Conservation (phyloP, 2,329 filamentous ascomycete genomes). For the Aotearoamyces nothofagi region DNA sequence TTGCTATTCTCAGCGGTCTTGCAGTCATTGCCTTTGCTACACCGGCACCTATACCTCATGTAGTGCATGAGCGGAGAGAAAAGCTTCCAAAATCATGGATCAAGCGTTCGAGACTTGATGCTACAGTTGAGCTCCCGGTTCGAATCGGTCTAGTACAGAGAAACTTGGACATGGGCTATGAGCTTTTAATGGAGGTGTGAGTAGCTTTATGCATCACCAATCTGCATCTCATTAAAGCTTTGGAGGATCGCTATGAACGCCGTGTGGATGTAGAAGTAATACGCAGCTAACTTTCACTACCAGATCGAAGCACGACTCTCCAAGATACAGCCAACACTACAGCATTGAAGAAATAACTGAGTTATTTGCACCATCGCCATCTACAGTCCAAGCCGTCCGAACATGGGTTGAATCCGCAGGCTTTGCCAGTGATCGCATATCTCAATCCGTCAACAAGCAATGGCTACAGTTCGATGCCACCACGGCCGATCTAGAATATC, state of each 20-base stretch:
- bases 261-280: no score
- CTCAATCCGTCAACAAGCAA: slow-evolving; percentile 22
- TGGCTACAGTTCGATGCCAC: slow-evolving; percentile 20
- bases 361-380: slow-evolving; percentile 25
- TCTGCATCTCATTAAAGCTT: no score
- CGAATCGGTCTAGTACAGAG: slow-evolving; percentile 28
- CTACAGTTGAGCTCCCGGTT: slow-evolving; percentile 10
- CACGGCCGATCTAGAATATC: slow-evolving; percentile 27
- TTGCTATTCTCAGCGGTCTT: not conserved
- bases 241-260: no score
- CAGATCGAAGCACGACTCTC: slow-evolving; percentile 27
- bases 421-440: slow-evolving; percentile 30
- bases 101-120: slow-evolving; percentile 9
- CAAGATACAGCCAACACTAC: slow-evolving; percentile 32
- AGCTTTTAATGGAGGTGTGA: slow-evolving; percentile 27
- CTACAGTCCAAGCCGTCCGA: slow-evolving; percentile 32
- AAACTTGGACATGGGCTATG: slow-evolving; percentile 29
- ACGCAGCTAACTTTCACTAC: no score
- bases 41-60: slow-evolving; percentile 2
- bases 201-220: no score
- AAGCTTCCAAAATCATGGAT: slow-evolving; percentile 9
- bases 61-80: slow-evolving; percentile 14
- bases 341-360: slow-evolving; percentile 25
- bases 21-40: not conserved
- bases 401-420: slow-evolving; percentile 37